Percentiles rank a stretch among this genome's conserved stretches.
These are phyloP conservation scores for Chalciporus pseudorubinellus DNA, from an alignment of 768 basidiomycete species.

Conservation along the genomic window DNA sequence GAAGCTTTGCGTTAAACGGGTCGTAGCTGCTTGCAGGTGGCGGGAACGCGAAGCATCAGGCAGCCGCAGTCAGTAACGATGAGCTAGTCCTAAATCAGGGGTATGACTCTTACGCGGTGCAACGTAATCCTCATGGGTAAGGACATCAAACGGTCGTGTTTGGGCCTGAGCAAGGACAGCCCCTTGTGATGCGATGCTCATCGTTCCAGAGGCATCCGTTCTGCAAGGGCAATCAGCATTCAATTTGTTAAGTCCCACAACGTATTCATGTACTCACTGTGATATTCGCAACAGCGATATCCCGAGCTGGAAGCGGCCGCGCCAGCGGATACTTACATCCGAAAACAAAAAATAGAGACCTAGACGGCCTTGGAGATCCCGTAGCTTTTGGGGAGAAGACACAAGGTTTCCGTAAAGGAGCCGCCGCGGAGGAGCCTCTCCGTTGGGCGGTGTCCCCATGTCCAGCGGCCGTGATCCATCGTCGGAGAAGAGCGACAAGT, in stretches of 20 bases:
- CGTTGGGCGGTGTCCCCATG: slow-evolving; percentile 52
- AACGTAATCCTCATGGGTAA: slow-evolving; percentile 67
- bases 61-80: slow-evolving; percentile 13
- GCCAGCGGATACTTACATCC: slow-evolving; percentile 81
- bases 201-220: slow-evolving; percentile 49
- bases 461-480: slow-evolving; percentile 66
- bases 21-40: slow-evolving; percentile 35
- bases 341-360: slow-evolving; percentile 91
- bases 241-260: slow-evolving; percentile 10
- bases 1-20: slow-evolving; percentile 57
- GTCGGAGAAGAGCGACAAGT: slow-evolving; percentile 70
- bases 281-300: slow-evolving; percentile 73
- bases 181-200: slow-evolving; percentile 56
- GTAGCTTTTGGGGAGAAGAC: slow-evolving; percentile 74
- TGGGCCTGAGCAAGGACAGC: slow-evolving; percentile 66
- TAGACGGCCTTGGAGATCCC: slow-evolving; percentile 74
- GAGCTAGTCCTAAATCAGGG: slow-evolving; percentile 16
- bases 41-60: slow-evolving; percentile 10
- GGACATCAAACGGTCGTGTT: slow-evolving; percentile 77
- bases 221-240: slow-evolving; percentile 30
- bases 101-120: slow-evolving; percentile 65
- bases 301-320: slow-evolving; percentile 73
- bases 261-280: slow-evolving; percentile 50
- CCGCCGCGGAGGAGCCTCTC: slow-evolving; percentile 47
- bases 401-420: slow-evolving; percentile 85